phyloP scores from a whole-genome alignment of 805 yeast species.

The Alloascoidea africana region DNA sequence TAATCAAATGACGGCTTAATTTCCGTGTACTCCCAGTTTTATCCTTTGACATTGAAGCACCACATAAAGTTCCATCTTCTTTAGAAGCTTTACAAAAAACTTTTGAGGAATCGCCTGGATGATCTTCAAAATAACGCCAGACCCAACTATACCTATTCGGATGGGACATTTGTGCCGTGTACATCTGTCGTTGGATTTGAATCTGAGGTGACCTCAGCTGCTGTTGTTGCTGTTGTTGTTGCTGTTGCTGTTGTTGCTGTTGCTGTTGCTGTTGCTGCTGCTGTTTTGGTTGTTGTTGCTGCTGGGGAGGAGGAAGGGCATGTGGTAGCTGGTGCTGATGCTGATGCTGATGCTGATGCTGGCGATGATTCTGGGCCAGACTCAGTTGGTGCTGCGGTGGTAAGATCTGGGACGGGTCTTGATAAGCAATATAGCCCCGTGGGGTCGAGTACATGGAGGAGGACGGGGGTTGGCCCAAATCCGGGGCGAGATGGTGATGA shows the following conservation, averaged over 20 bases:
- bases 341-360: not conserved
- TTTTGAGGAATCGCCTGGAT: slow-evolving; percentile 10
- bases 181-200: not conserved
- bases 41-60: slow-evolving; percentile 10
- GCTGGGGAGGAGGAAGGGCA: slow-evolving; percentile 2
- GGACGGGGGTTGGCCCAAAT: too few relatives aligned
- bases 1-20: not conserved
- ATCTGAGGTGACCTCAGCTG: slow-evolving; percentile 1
- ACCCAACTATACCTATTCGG: not conserved
- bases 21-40: not conserved
- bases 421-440: too few relatives aligned
- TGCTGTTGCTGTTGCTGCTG: slow-evolving; percentile 3
- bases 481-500: too few relatives aligned
- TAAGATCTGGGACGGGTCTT: too few relatives aligned
- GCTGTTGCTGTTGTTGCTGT: slow-evolving; percentile 2
- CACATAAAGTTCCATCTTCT: slow-evolving; percentile 16
- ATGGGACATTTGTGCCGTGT: slow-evolving; percentile 2
- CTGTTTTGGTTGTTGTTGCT: slow-evolving; percentile 4
- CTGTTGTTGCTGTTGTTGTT: slow-evolving; percentile 5
- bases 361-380: not conserved
- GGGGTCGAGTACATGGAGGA: too few relatives aligned
- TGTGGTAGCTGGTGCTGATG: not conserved
- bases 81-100: not conserved
- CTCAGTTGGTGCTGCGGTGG: not conserved
- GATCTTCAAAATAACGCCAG: slow-evolving; percentile 5